Evolutionary conservation across 2,329 filamentous ascomycete genomes (phyloP).

Genomic region (Pseudogymnoascus sp.): DNA sequence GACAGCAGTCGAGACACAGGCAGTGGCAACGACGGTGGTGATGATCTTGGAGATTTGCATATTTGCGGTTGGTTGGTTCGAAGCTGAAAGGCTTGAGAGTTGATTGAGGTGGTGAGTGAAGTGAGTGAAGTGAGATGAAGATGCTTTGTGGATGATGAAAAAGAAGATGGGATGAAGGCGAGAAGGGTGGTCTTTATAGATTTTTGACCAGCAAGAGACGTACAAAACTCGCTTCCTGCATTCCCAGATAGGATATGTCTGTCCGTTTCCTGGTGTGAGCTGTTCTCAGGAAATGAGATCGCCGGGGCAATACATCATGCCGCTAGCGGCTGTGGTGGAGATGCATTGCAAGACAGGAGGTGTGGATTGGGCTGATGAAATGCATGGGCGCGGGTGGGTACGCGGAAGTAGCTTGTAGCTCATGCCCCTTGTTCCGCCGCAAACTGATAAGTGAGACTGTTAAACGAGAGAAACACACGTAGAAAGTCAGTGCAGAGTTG

Average conservation of each 20-base stretch:
- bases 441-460: conserved; percentile 4
- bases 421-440: not conserved
- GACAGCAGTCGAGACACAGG: not conserved
- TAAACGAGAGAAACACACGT: not conserved
- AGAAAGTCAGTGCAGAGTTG: not conserved
- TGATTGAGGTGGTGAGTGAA: conserved; percentile 2
- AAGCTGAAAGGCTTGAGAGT: conserved; percentile 2
- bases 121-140: conserved; percentile 1
- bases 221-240: not conserved
- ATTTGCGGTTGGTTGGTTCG: conserved; percentile 2
- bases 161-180: not conserved
- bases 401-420: not conserved
- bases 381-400: not conserved
- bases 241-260: not conserved
- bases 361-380: not conserved
- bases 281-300: not conserved
- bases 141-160: not conserved
- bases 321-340: not conserved
- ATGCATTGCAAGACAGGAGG: not conserved
- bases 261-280: not conserved
- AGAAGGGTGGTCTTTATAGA: conserved; percentile 4
- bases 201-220: not conserved
- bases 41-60: conserved; percentile 7
- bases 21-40: not conserved
- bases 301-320: not conserved